Evolutionary conservation across 1,139 yeast genomes (phyloP).

Genomic region (Arxiozyma heterogenica): DNA sequence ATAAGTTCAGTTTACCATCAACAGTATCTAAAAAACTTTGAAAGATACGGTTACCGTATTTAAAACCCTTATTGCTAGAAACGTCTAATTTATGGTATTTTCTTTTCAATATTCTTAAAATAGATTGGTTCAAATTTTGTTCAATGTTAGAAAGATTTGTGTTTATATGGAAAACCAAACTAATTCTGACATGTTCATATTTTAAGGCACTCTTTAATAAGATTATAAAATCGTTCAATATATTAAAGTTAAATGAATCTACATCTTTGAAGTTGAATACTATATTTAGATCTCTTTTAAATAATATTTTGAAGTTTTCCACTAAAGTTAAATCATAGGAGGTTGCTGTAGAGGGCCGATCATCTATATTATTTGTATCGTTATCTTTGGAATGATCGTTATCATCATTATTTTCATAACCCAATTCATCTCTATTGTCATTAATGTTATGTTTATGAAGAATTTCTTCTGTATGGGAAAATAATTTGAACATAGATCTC

Average conservation of each 20-base stretch:
- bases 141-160: constrained; percentile 29
- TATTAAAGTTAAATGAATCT: constrained; percentile 25
- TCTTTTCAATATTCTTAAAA: constrained; percentile 25
- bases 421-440: constrained; percentile 2
- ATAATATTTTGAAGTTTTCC: constrained; percentile 23
- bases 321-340: constrained; percentile 28
- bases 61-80: constrained; percentile 29
- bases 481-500: constrained; percentile 29
- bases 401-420: constrained; percentile 3
- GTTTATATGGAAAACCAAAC: constrained; percentile 27
- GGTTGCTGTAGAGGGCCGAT: constrained; percentile 11
- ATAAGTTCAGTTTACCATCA: constrained; percentile 28
- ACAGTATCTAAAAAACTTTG: constrained; percentile 29
- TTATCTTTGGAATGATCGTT: constrained; percentile 1
- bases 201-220: constrained; percentile 24
- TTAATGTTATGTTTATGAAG: constrained; percentile 5
- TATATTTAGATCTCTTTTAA: constrained; percentile 22
- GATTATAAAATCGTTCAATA: constrained; percentile 24
- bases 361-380: background rate
- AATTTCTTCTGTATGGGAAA: constrained; percentile 20
- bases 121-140: constrained; percentile 27
- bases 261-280: constrained; percentile 29
- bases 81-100: constrained; percentile 24
- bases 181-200: constrained; percentile 22
- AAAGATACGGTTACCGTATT: constrained; percentile 28